Base-by-base conservation (phyloP, 192 early-diverging fungal genomes). In the Mortierella alpina region DNA sequence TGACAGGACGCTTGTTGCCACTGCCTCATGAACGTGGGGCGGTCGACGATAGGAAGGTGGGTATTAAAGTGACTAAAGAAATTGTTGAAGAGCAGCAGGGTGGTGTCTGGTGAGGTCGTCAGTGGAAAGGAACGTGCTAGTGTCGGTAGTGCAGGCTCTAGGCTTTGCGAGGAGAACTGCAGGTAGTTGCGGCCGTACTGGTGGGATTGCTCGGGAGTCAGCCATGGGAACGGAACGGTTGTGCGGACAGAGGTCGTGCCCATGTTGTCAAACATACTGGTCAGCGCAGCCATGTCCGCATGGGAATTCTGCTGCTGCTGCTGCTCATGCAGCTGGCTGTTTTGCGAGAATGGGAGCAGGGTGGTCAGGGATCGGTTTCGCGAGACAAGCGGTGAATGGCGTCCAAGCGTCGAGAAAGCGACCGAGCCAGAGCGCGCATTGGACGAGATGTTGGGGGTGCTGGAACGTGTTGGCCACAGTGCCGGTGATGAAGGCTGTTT, bases 141-240 rank as follows among this genome's bases (percentile, higher is more conserved):
- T 6, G 64, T n/a, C n/a, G 76, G 76, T 31, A 79, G 63, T 8
- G 76, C 63, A 40, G 76, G 76, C n/a, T 79, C 76, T 0, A 79
- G 58, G 22, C 69, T 72, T 10, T 72, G 56, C n/a, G 52, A 54
- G 0, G 76, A 52, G 53, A 79, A 79, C 55, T 79, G 76, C 2
- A 79, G 76, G 52, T 79, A 67, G 64, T 79, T 79, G 63, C 76
- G 76, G 23, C 76, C 76, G 18, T 79, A 79, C 23, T 66, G 68
- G 10, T 59, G 76, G 11, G 76, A 79, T 45, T 79, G 76, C 49
- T 79, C 76, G 13, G 76, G 76, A 4, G 76, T 66, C 46, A 79
- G 69, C 76, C 76, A 79, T 48, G 76, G 76, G 64, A 79, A 79
- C 7, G 76, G 76, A 8, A 79, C 76, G 7, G 76, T 79, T 1